phyloP scores from a whole-genome alignment of 352 stramenopile genomes.

The Phytophthora citrophthora region DNA sequence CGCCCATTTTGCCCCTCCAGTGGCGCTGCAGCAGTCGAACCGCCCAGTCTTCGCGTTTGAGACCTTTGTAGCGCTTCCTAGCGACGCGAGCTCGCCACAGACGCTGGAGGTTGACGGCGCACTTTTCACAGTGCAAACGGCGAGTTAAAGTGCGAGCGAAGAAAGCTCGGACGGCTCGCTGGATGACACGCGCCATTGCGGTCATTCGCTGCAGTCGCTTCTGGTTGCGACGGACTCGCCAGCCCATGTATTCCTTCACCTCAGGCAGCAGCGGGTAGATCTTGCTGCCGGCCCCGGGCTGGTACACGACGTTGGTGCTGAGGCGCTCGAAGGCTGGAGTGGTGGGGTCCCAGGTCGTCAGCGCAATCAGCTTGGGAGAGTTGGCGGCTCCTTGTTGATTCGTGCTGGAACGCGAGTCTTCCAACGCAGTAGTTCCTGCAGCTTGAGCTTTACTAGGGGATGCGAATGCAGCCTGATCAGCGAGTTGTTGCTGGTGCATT shows the following conservation, averaged over 20 bases:
- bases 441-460: conserved; percentile 14
- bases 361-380: conserved; percentile 39
- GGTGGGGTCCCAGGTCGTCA: conserved; percentile 69
- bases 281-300: conserved; percentile 79
- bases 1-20: conserved; percentile 91
- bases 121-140: conserved; percentile 76
- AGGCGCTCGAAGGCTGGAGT: conserved; percentile 89
- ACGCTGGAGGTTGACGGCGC: conserved; percentile 89
- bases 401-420: not conserved
- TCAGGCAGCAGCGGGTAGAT: conserved; percentile 90
- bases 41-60: conserved; percentile 91
- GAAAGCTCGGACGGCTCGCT: conserved; percentile 91
- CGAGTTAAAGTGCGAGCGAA: conserved; percentile 84
- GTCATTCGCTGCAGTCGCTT: conserved; percentile 92
- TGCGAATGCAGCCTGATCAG: conserved; percentile 17
- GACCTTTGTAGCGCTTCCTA: conserved; percentile 69
- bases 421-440: not conserved
- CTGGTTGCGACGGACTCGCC: conserved; percentile 94
- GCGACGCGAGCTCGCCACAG: conserved; percentile 87
- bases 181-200: conserved; percentile 83
- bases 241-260: conserved; percentile 97
- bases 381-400: conserved; percentile 21
- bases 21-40: conserved; percentile 91
- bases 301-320: conserved; percentile 87
- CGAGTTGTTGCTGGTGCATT: conserved; percentile 45